These are phyloP conservation scores for Yarrowia alimentaria DNA, from an alignment of 805 yeast species.

Conservation along the genomic window DNA sequence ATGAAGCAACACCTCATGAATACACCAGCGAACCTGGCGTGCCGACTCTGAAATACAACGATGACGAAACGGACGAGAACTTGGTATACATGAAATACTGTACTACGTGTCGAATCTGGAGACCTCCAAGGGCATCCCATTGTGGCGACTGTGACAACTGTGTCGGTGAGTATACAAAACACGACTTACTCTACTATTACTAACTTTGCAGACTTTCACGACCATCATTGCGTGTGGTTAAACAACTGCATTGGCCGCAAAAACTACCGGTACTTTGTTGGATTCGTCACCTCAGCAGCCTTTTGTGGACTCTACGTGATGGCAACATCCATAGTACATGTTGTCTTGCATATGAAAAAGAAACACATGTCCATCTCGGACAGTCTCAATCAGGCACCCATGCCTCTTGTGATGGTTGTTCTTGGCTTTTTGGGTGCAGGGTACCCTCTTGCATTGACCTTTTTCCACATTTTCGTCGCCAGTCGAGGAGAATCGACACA, in stretches of 20 bases:
- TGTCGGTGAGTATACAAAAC: no score
- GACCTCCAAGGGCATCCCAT: slow-evolving; percentile 74
- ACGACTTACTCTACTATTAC: no score
- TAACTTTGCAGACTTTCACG: slow-evolving; percentile 60
- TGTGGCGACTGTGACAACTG: slow-evolving; percentile 70
- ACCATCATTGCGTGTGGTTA: slow-evolving; percentile 71
- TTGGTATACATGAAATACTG: slow-evolving; percentile 58
- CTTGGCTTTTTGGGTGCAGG: slow-evolving; percentile 51
- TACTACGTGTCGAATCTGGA: slow-evolving; percentile 65
- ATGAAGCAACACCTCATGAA: slow-evolving; percentile 53
- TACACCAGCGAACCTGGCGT: slow-evolving; percentile 51
- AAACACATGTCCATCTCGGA: slow-evolving; percentile 34
- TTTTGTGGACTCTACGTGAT: slow-evolving; percentile 39
- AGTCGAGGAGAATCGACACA: slow-evolving; percentile 65
- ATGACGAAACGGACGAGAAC: slow-evolving; percentile 4
- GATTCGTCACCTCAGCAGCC: slow-evolving; percentile 46
- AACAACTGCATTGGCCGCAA: slow-evolving; percentile 75
- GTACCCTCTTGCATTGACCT: slow-evolving; percentile 56
- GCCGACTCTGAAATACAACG: slow-evolving; percentile 43
- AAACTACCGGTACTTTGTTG: slow-evolving; percentile 50
- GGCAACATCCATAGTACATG: slow-evolving; percentile 40
- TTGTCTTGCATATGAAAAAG: slow-evolving; percentile 34
- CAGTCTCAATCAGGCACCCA: slow-evolving; percentile 38
- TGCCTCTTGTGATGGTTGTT: slow-evolving; percentile 45
- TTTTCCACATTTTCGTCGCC: slow-evolving; percentile 55